Base-by-base conservation (phyloP, 1,284 basidiomycete species). In the Phaffia rhodozyma region DNA sequence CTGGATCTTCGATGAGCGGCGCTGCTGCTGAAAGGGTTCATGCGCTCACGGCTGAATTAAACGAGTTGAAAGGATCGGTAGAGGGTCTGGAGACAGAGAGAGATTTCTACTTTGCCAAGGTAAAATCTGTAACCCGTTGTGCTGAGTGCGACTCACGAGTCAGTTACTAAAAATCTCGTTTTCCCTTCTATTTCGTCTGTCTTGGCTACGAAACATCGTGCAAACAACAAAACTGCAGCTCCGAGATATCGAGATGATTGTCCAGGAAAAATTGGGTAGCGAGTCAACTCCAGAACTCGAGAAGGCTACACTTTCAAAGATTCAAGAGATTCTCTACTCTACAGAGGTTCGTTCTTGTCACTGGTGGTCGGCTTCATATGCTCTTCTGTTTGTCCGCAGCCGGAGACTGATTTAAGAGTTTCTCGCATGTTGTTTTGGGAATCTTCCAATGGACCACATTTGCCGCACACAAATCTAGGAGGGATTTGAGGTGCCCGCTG, bases 51-150 rank as follows among this genome's bases (percentile, higher is more conserved):
- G 76, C 78, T 0, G 89, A 97, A 75, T 79, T 96, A 66, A 82
- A 84, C 70, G 94, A 97, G 69, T 81, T 97, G 79, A 84, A 85
- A 62, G 75, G 80, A 1, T 86, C 89, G 71, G 80, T 96, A 67
- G 91, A 93, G 74, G 88, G 88, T 0, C 78, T 92, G 52, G 89
- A 93, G 79, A 94, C 91, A 78, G 92, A 97, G 78, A 80, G 93
- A 53, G 93, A 97, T 75, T 98, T 98, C 75, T 98, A 98, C 78
- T 98, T 97, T 78, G 86, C 87, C 71, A 98, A 97, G 84, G 89
- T 89, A 68, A 59, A 82, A 72, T 50, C 21, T 20, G 18, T 54
- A 18, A 20, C 47, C 50, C 64, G 63, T 6, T 55, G 65, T 29
- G 29, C 51, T 32, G 66, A 32, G 59, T 43, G 38, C 38, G 16